Conservation (phyloP, 305 asterid genomes). For the Fraxinus albicans region DNA sequence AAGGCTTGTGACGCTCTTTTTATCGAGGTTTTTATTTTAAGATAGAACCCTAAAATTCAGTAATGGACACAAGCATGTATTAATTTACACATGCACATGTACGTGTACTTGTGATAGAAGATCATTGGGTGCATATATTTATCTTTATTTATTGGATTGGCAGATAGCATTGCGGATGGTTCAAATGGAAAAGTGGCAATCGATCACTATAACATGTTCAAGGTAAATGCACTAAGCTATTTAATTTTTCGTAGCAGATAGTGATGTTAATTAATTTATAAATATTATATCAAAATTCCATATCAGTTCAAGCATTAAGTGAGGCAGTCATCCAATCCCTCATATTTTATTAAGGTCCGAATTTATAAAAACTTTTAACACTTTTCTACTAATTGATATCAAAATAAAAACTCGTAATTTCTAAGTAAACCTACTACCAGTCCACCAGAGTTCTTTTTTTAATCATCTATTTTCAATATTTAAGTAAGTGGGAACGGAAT, state of each 20-base stretch:
- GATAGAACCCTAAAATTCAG: too few relatives aligned
- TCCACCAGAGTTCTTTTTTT: too few relatives aligned
- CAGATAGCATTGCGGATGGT: conserved; percentile 6
- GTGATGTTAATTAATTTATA: neutral
- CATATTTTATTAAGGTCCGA: too few relatives aligned
- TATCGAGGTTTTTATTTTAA: too few relatives aligned
- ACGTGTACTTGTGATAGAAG: neutral
- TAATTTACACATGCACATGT: neutral
- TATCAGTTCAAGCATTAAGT: neutral
- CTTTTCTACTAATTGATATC: too few relatives aligned
- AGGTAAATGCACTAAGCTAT: conserved; percentile 11
- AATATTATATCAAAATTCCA: neutral
- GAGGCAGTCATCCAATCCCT: too few relatives aligned
- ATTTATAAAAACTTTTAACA: too few relatives aligned
- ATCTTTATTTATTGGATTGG: neutral
- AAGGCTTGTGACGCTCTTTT: neutral
- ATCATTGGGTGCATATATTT: neutral
- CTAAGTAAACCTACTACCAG: too few relatives aligned
- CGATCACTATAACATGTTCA: conserved; percentile 11
- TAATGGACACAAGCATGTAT: neutral
- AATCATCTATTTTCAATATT: too few relatives aligned
- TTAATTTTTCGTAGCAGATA: neutral
- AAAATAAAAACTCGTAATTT: too few relatives aligned
- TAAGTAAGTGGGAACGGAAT: too few relatives aligned
- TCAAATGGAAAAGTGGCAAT: conserved; percentile 19